phyloP scores from a whole-genome alignment of 2,329 filamentous ascomycete species.

The Xylariaceae sp. region DNA sequence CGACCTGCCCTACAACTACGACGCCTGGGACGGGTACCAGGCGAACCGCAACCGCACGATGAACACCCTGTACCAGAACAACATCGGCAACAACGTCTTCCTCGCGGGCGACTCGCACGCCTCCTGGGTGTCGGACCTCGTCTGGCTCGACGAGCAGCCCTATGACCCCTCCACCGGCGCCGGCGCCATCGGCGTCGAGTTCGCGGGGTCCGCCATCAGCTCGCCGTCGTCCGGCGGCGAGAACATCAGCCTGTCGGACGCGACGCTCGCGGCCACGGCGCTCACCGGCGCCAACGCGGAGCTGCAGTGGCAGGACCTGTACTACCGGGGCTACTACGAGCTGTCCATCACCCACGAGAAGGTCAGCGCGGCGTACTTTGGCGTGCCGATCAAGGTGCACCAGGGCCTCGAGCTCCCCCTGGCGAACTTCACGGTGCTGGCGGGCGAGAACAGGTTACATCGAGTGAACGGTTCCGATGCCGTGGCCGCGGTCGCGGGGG shows the following conservation, averaged over 20 bases:
- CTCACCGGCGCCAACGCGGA: conserved; percentile 48
- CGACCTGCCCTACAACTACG: conserved; percentile 45
- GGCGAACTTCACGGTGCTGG: conserved; percentile 59
- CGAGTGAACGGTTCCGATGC: conserved; percentile 18
- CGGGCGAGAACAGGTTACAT: conserved; percentile 48
- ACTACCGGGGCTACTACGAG: conserved; percentile 64
- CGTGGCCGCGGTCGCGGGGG: conserved; percentile 29
- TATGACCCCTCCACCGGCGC: conserved; percentile 41
- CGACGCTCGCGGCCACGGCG: conserved; percentile 39
- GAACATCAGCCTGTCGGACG: conserved; percentile 47
- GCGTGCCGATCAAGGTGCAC: conserved; percentile 43
- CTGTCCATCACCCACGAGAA: conserved; percentile 48
- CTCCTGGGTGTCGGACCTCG: conserved; percentile 50
- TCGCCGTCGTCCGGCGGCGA: conserved; percentile 53
- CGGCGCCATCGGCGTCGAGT: conserved; percentile 46
- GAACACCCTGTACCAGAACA: conserved; percentile 54
- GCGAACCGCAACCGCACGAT: conserved; percentile 60
- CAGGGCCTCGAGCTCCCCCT: conserved; percentile 55
- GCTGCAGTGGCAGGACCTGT: conserved; percentile 60
- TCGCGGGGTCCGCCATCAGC: conserved; percentile 54
- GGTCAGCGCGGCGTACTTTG: conserved; percentile 53
- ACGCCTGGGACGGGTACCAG: conserved; percentile 42
- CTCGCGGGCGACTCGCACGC: conserved; percentile 59
- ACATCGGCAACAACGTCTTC: conserved; percentile 62
- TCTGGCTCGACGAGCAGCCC: conserved; percentile 40